Evolutionary conservation across 176 grass and related monocot genomes (phyloP).

Genomic region (Metroxylon sagu): DNA sequence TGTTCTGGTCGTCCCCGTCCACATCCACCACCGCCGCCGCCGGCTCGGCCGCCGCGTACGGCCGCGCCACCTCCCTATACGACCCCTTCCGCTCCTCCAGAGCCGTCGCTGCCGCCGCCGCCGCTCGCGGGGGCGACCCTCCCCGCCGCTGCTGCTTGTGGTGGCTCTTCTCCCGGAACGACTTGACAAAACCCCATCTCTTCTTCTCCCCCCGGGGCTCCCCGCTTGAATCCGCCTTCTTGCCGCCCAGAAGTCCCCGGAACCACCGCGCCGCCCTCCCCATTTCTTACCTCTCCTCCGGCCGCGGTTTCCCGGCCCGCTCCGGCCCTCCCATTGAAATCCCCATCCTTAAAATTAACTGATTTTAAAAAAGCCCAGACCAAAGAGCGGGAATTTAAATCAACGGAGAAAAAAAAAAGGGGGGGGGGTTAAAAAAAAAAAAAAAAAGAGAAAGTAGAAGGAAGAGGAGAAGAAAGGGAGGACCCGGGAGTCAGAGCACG

Average conservation of each 20-base stretch:
- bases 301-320: not conserved
- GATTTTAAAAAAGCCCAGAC: too few species aligned
- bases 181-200: constrained; percentile 55
- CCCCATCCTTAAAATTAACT: too few species aligned
- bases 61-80: constrained; percentile 10
- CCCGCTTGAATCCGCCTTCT: constrained; percentile 24
- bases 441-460: too few species aligned
- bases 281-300: constrained; percentile 36
- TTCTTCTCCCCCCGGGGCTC: constrained; percentile 28
- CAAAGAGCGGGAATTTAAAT: too few species aligned
- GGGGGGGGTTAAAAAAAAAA: too few species aligned
- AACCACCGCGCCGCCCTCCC: constrained; percentile 68
- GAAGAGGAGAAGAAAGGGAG: too few species aligned
- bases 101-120: too few species aligned
- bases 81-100: constrained; percentile 15
- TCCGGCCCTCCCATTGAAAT: too few species aligned
- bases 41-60: not conserved
- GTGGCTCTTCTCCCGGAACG: constrained; percentile 49
- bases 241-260: constrained; percentile 53
- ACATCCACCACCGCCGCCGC: constrained; percentile 3
- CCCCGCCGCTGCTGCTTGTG: too few species aligned
- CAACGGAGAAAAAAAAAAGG: too few species aligned
- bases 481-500: too few species aligned
- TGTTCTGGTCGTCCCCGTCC: constrained; percentile 61
- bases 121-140: constrained; percentile 7